A percentile compares a stretch with the other conserved stretches of the same genome.
These are phyloP conservation scores for Didymella lethalis DNA, from an alignment of 2,329 filamentous ascomycete genomes.

Conservation along the genomic window DNA sequence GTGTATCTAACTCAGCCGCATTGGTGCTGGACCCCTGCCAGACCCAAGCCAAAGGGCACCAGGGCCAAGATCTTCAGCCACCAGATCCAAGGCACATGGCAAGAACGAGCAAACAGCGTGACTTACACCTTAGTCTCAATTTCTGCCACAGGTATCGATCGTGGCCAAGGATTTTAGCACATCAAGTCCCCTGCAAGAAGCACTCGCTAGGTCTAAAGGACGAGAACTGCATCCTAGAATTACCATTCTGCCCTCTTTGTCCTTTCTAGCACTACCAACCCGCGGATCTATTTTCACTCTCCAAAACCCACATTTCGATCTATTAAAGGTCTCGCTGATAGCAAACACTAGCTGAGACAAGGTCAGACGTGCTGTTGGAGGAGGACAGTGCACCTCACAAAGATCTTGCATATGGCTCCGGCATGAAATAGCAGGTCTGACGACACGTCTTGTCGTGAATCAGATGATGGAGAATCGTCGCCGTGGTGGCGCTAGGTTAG, in stretches of 20 bases:
- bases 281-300: no score
- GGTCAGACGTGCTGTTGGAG: neutral
- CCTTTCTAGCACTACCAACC: neutral
- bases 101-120: neutral
- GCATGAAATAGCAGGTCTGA: neutral
- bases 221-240: neutral
- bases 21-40: neutral
- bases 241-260: neutral
- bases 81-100: neutral
- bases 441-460: neutral
- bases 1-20: neutral
- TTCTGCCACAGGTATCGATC: neutral
- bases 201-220: neutral
- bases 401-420: no score
- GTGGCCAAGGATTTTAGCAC: neutral
- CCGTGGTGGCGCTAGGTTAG: neutral
- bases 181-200: neutral
- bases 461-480: neutral
- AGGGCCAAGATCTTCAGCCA: neutral
- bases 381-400: neutral
- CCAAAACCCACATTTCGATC: neutral
- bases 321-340: neutral
- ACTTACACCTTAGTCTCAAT: neutral
- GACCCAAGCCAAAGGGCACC: neutral
- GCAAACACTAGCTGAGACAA: neutral